Evolutionary conservation across 83 land plant species (phyloP).

Genomic region (Diphasiastrum complanatum): DNA sequence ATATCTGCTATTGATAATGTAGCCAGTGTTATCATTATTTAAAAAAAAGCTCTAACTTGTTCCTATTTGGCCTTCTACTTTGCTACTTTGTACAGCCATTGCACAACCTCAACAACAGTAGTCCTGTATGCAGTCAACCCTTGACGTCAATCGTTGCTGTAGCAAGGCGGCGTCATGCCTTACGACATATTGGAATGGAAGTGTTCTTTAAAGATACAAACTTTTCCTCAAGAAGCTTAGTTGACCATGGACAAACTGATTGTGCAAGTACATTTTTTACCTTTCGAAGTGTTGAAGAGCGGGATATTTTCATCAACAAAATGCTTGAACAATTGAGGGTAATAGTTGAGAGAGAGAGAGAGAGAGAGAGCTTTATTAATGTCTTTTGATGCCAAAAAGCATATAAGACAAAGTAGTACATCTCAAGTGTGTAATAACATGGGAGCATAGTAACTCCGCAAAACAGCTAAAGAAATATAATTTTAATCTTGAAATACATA

Average conservation of each 20-base stretch:
- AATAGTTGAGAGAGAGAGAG: too few relatives aligned
- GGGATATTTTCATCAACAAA: slow-evolving; percentile 15
- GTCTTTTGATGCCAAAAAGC: too few relatives aligned
- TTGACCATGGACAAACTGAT: slow-evolving; percentile 20
- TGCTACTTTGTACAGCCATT: slow-evolving; percentile 43
- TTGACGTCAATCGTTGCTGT: slow-evolving; percentile 32
- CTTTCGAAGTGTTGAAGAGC: slow-evolving; percentile 32
- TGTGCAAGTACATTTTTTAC: slow-evolving; percentile 43
- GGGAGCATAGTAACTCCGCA: too few relatives aligned
- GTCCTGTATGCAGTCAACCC: slow-evolving; percentile 40
- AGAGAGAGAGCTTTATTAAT: too few relatives aligned
- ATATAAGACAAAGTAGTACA: too few relatives aligned
- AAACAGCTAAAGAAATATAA: too few relatives aligned
- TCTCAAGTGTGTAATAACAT: too few relatives aligned
- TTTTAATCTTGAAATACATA: too few relatives aligned
- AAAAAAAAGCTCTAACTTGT: not conserved
- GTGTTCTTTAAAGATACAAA: slow-evolving; percentile 32
- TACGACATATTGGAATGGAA: slow-evolving; percentile 41
- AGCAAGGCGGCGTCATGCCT: slow-evolving; percentile 39
- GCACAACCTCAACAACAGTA: slow-evolving; percentile 38
- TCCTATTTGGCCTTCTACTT: too few relatives aligned
- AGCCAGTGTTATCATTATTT: not conserved
- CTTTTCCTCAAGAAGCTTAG: slow-evolving; percentile 9
- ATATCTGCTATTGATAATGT: not conserved
- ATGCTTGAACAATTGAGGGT: slow-evolving; percentile 33